A percentile compares a stretch with the other conserved stretches of the same genome.
These are phyloP conservation scores for Fusarium graminum DNA, from an alignment of 2,329 filamentous ascomycete species.

Conservation along the genomic window DNA sequence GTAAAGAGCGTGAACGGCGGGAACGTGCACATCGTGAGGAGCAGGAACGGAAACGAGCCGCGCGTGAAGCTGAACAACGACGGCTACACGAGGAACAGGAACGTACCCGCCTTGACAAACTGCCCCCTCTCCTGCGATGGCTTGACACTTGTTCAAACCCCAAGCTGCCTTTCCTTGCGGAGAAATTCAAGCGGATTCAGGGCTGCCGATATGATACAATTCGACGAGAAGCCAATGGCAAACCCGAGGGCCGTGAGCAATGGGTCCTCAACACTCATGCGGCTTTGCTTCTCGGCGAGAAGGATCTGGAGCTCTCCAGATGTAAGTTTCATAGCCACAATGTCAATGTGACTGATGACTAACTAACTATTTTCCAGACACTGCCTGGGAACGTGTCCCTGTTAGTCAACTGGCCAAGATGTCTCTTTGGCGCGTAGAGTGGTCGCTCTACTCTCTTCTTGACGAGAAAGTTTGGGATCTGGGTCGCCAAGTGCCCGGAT, in stretches of 20 bases:
- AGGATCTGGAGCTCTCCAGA: conserved; percentile 70
- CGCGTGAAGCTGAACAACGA: conserved; percentile 65
- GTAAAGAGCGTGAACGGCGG: conserved; percentile 63
- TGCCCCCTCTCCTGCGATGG: conserved; percentile 73
- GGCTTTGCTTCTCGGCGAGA: conserved; percentile 73
- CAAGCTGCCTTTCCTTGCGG: conserved; percentile 63
- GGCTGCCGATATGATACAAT: conserved; percentile 76
- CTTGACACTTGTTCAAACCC: conserved; percentile 67
- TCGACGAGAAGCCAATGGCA: conserved; percentile 64
- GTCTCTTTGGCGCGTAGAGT: conserved; percentile 71
- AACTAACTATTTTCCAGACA: conserved; percentile 58
- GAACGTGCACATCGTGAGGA: conserved; percentile 60
- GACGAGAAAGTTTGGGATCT: conserved; percentile 64
- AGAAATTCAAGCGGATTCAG: conserved; percentile 68
- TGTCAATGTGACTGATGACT: conserved; percentile 1
- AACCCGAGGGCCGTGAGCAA: conserved; percentile 70
- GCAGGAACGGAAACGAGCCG: conserved; percentile 62
- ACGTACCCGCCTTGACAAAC: conserved; percentile 65
- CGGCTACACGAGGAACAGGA: conserved; percentile 68
- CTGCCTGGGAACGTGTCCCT: conserved; percentile 69
- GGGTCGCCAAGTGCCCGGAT: conserved; percentile 65
- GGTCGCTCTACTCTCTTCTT: conserved; percentile 68
- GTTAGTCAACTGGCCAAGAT: conserved; percentile 68
- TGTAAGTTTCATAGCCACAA: conserved; percentile 63
- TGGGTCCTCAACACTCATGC: conserved; percentile 76